These are phyloP conservation scores for Zymoseptoria ardabiliae DNA, from an alignment of 2,329 filamentous ascomycete species.

Conservation along the genomic window DNA sequence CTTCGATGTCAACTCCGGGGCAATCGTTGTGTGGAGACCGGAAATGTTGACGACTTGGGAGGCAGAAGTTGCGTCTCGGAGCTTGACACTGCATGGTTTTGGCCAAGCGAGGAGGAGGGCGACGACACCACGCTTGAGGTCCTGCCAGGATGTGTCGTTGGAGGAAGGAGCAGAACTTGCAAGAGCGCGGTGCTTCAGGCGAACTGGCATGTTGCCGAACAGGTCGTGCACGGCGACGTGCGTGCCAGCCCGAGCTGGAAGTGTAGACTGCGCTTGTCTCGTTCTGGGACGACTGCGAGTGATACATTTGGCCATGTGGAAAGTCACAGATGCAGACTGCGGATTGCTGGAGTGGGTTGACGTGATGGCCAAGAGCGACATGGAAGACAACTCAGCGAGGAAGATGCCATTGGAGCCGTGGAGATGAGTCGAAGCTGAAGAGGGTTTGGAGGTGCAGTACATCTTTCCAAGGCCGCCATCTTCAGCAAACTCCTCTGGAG, in stretches of 20 bases:
- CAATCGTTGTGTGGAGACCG: slow-evolving; percentile 12
- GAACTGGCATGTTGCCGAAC: slow-evolving; percentile 85
- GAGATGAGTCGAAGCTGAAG: slow-evolving; percentile 29
- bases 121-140: slow-evolving; percentile 51
- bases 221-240: slow-evolving; percentile 68
- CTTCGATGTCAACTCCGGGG: slow-evolving; percentile 21
- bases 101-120: slow-evolving; percentile 66
- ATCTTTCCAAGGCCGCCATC: slow-evolving; percentile 62
- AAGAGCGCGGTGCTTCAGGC: slow-evolving; percentile 69
- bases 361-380: slow-evolving; percentile 69
- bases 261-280: neutral
- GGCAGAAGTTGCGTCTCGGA: slow-evolving; percentile 46
- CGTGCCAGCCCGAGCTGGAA: slow-evolving; percentile 50
- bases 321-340: slow-evolving; percentile 56
- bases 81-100: slow-evolving; percentile 46
- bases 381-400: slow-evolving; percentile 64
- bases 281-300: slow-evolving; percentile 51
- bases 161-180: slow-evolving; percentile 44
- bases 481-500: slow-evolving; percentile 61
- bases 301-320: slow-evolving; percentile 63
- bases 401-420: slow-evolving; percentile 70
- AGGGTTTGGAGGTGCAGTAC: slow-evolving; percentile 66
- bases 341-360: slow-evolving; percentile 58
- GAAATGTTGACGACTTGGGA: slow-evolving; percentile 13
- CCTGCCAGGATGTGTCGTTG: slow-evolving; percentile 58